phyloP scores from a whole-genome alignment of 2,329 filamentous ascomycete species.

The Clarireedia paspali region DNA sequence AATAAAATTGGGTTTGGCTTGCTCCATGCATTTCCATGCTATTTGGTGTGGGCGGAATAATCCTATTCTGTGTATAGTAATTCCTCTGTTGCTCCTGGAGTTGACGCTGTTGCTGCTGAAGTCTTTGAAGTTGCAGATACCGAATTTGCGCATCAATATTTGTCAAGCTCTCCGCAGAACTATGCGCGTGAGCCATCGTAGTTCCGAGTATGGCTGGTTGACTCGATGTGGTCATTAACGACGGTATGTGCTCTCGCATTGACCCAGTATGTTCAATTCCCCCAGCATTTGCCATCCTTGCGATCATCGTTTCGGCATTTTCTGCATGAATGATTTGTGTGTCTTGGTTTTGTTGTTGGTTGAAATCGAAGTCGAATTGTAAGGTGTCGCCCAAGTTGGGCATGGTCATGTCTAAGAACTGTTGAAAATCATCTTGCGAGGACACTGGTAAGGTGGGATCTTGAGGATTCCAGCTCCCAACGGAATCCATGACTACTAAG shows the following conservation, averaged over 20 bases:
- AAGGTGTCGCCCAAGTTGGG: constrained; percentile 44
- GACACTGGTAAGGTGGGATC: constrained; percentile 45
- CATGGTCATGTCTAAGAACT: constrained; percentile 56
- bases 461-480: constrained; percentile 43
- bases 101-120: constrained; percentile 44
- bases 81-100: constrained; percentile 42
- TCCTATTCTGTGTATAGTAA: constrained; percentile 48
- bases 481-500: constrained; percentile 27
- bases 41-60: constrained; percentile 72
- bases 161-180: constrained; percentile 44
- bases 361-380: constrained; percentile 55
- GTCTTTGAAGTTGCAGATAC: constrained; percentile 55
- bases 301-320: constrained; percentile 38
- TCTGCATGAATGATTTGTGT: constrained; percentile 23
- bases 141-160: constrained; percentile 60
- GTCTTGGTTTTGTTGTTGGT: constrained; percentile 25
- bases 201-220: constrained; percentile 38
- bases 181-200: constrained; percentile 35
- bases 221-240: constrained; percentile 37
- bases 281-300: constrained; percentile 34
- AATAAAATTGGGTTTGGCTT: constrained; percentile 48
- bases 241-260: constrained; percentile 39
- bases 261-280: constrained; percentile 28
- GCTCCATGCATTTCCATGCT: constrained; percentile 67
- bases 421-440: constrained; percentile 54